Evolutionary conservation across 495 filamentous ascomycete genomes (phyloP), one percentile per base, ranked within the genome.

Genomic region (Acidomyces sp.): DNA sequence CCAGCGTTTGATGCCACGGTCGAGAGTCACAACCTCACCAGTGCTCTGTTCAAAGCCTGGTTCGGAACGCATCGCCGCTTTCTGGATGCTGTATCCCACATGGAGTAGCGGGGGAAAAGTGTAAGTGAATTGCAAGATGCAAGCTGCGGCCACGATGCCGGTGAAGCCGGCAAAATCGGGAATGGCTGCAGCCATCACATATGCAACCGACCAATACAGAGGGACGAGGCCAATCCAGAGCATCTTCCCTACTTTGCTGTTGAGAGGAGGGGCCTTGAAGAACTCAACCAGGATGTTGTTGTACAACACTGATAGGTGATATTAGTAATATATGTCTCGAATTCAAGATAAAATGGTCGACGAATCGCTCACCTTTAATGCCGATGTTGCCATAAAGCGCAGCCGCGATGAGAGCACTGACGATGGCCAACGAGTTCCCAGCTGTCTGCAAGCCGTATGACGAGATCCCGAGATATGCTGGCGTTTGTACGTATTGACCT

Each of bases 71-170:
- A 52, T 53, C 12, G 48, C 35, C 33, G 65, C 60, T 37, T 60
- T 58, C 43, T 67, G 58, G 24, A 67, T 60, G 40, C 62, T 57
- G 48, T 62, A 70, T 12, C 62, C 64, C 9, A 75, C 42, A 0
- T 54, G 53, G 28, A 72, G 54, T 2, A 73, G 34, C 0, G 66
- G 60, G 10, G 68, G 68, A 46, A 72, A 63, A 3, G 63, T 65
- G 44, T 70, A 73, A n/a, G 63, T 67, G 46, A 71, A 61, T n/a
- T 70, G 63, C 38, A 74, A 41, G 18, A 36, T 19, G n/a, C 31
- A 67, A 58, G 46, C 62, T 53, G 48, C 62, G 67, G n/a, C 65
- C 62, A 16, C 72, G 43, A 6, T 55, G 55, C 6, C 71, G 23
- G 57, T 59, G 27, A 74, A 60, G 29, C 61, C 58, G 25, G 62